phyloP scores from a whole-genome alignment of 345 rosid genomes.

The Rhodamnia argentea region DNA sequence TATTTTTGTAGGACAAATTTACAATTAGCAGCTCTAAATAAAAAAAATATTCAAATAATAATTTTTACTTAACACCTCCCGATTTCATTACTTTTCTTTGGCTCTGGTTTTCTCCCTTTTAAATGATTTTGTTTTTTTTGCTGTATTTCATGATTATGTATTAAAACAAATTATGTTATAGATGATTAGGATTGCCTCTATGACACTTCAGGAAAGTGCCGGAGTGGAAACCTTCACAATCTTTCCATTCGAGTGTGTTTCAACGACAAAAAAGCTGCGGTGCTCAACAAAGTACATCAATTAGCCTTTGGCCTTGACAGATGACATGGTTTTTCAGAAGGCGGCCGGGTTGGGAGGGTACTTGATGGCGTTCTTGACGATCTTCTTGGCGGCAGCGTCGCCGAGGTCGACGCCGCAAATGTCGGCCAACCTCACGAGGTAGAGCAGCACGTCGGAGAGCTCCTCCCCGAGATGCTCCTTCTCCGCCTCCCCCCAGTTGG shows the following conservation, averaged over 20 bases:
- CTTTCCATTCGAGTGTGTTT: background rate
- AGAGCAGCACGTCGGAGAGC: conserved; percentile 80
- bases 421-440: conserved; percentile 84
- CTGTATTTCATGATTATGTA: background rate
- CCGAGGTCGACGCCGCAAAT: conserved; percentile 74
- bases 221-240: background rate
- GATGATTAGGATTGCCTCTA: background rate
- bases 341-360: conserved; percentile 29
- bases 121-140: background rate
- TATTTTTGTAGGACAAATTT: background rate
- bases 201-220: background rate
- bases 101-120: background rate
- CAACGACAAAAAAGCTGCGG: background rate
- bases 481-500: conserved; percentile 84
- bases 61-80: background rate
- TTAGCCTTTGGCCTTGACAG: background rate
- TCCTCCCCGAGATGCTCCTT: conserved; percentile 83
- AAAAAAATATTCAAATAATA: background rate
- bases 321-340: background rate
- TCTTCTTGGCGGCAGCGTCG: conserved; percentile 65
- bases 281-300: background rate
- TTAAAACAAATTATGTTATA: background rate
- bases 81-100: background rate
- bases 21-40: background rate
- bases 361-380: conserved; percentile 69